Conservation (phyloP, 116 monocot species). For the Dioscorea cayenensis region DNA sequence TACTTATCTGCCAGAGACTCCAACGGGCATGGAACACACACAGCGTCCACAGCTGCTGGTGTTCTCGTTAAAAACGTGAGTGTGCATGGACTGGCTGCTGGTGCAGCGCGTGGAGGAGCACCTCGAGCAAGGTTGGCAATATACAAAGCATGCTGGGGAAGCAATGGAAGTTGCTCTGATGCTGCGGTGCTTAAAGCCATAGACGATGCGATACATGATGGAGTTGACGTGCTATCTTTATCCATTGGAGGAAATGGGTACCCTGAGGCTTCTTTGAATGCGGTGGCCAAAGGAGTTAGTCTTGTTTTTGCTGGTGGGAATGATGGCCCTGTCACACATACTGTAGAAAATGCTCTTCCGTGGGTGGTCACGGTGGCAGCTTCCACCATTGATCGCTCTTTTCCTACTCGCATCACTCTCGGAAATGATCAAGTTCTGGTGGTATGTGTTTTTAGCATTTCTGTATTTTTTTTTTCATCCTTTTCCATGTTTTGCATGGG, state of each 20-base stretch:
- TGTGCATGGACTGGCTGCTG: conserved; percentile 23
- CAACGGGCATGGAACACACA: conserved; percentile 58
- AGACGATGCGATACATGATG: conserved; percentile 61
- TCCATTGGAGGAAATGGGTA: conserved; percentile 20
- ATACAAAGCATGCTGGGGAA: conserved; percentile 48
- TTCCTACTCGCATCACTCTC: conserved; percentile 40
- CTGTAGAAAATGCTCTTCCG: conserved; percentile 21
- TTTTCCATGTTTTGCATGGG: no score
- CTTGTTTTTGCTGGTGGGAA: conserved; percentile 53
- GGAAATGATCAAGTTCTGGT: conserved; percentile 36
- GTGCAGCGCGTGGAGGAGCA: conserved; percentile 36
- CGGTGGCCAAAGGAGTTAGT: conserved; percentile 40
- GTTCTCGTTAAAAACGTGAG: conserved; percentile 21
- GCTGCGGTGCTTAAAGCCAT: conserved; percentile 32
- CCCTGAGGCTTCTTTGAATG: not conserved
- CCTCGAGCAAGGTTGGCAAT: conserved; percentile 50
- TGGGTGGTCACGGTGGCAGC: conserved; percentile 70
- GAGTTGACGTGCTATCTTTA: conserved; percentile 57
- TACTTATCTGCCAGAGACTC: conserved; percentile 35
- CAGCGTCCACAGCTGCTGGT: conserved; percentile 45
- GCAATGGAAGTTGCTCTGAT: not conserved
- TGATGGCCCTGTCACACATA: conserved; percentile 31
- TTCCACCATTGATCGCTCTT: conserved; percentile 51
- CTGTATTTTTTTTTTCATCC: no score
- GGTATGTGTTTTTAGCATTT: conserved; percentile 15